These are phyloP conservation scores for Trichoderma sp. DNA, from an alignment of 2,329 filamentous ascomycete species.

Conservation along the genomic window DNA sequence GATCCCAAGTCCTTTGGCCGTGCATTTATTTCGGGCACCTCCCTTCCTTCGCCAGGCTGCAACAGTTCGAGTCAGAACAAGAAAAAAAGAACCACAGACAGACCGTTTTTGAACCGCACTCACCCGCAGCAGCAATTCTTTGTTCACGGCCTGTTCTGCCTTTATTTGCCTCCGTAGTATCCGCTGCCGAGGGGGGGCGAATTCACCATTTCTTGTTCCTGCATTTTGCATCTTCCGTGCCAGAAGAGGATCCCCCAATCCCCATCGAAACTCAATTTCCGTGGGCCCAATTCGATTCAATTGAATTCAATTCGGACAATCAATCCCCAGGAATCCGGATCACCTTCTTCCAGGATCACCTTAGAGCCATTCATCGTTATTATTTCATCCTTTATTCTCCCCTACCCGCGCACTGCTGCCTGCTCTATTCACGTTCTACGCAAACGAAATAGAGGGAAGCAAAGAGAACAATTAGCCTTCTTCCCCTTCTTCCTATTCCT, in stretches of 20 bases:
- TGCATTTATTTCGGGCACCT: neutral
- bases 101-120: neutral
- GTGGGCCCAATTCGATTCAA: neutral
- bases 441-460: neutral
- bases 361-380: neutral
- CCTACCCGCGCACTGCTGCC: neutral
- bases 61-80: neutral
- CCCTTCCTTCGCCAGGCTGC: neutral
- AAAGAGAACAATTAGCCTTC: neutral
- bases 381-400: neutral
- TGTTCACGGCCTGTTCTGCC: neutral
- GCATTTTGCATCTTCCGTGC: neutral
- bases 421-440: neutral
- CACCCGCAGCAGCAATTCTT: neutral
- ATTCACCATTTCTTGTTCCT: slow-evolving; percentile 3
- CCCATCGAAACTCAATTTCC: neutral
- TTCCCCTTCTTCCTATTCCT: neutral
- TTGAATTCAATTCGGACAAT: neutral
- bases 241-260: neutral
- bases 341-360: neutral
- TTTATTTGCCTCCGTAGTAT: neutral
- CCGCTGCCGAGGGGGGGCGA: neutral
- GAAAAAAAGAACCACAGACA: neutral
- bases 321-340: neutral
- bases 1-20: neutral